Conservation (phyloP, 1,284 basidiomycete genomes). For the Naganishia cerealis region DNA sequence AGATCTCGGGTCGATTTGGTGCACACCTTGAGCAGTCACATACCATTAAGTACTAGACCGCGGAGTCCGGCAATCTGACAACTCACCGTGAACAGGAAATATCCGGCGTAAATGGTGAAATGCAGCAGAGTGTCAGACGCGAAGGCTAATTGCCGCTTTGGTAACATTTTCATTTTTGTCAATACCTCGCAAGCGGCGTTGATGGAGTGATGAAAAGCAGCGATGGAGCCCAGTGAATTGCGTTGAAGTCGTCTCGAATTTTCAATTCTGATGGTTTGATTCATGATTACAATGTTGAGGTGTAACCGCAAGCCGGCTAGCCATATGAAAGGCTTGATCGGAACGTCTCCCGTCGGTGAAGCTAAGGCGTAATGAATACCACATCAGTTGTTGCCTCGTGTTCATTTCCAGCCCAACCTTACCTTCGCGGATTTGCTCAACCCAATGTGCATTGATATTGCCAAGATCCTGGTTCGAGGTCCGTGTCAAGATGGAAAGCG, state of each 20-base stretch:
- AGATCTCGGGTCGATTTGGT: conserved; percentile 39
- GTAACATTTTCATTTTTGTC: conserved; percentile 40
- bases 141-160: conserved; percentile 41
- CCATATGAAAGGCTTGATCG: conserved; percentile 44
- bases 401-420: conserved; percentile 11
- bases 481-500: conserved; percentile 41
- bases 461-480: conserved; percentile 46
- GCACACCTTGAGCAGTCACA: conserved; percentile 39
- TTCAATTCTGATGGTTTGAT: conserved; percentile 44
- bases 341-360: conserved; percentile 39
- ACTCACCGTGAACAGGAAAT: conserved; percentile 43
- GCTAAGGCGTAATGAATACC: background rate
- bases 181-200: conserved; percentile 43
- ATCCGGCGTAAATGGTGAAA: conserved; percentile 47
- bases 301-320: conserved; percentile 42
- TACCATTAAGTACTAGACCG: conserved; percentile 27
- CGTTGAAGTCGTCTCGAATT: conserved; percentile 40
- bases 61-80: background rate
- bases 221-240: conserved; percentile 38
- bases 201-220: conserved; percentile 44
- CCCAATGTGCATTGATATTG: conserved; percentile 42
- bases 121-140: conserved; percentile 47
- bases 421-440: conserved; percentile 45
- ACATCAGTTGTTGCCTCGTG: background rate
- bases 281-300: conserved; percentile 45